Evolutionary conservation across 495 filamentous ascomycete species (phyloP), one percentile per base, ranked within the genome.

Genomic region (Cetradonia linearis): DNA sequence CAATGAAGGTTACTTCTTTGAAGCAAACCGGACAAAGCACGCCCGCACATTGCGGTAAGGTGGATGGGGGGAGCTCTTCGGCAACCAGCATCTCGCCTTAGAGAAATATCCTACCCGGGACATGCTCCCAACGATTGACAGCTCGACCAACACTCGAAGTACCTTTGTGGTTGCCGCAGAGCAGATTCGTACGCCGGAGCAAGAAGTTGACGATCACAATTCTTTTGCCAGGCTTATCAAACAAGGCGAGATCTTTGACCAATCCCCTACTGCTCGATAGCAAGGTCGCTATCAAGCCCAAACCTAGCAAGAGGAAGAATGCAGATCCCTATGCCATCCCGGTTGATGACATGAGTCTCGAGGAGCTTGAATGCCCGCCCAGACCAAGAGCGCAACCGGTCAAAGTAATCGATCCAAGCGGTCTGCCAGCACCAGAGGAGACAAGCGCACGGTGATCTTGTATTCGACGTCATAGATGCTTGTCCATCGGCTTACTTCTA

Each of bases 281-380:
- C 50, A 23, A 36, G 33, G 28, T 54, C 31, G 30, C 50, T 34
- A n/a, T 54, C n/a, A 54, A 4, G 30, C 50, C 31, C 7, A 5
- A 33, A n/a, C 28, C 16, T 7, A 20, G 5, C n/a, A 53, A 53
- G 31, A 31, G 6, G 27, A 53, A 36, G 30, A 30, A 33, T 11
- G 18, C 30, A n/a, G 50, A 53, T n/a, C 50, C 28, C n/a, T 53
- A 53, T n/a, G 50, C 18, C 18, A 53, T 33, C 3, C 50, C 50
- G 8, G 50, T 33, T 53, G 30, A 53, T 31, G 47, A 53, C 33
- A 18, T 38, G 25, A 60, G 58, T 48, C 58, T 31, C 16, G 30
- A 50, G 14, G 47, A 38, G 23, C 5, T 23, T 30, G 25, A 23
- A 5, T n/a, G 20, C 33, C 8, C 37, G 33, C 13, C 18, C 20